A percentile compares a stretch with the other conserved stretches of the same genome.
phyloP scores from a whole-genome alignment of 176 grass and related monocot species.

The Paspalum vaginatum region DNA sequence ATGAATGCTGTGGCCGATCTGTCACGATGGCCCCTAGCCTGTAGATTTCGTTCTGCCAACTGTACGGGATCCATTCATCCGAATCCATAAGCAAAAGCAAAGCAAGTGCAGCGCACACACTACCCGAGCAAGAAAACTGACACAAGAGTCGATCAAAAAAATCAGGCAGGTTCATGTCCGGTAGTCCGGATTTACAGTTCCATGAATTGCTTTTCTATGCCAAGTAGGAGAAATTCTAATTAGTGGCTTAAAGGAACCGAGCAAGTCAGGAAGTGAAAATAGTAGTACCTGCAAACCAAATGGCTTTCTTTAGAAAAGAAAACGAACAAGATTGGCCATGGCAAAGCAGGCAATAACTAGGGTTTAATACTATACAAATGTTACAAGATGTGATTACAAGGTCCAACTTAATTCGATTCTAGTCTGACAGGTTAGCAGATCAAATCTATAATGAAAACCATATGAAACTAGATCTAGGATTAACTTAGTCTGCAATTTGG shows the following conservation, averaged over 20 bases:
- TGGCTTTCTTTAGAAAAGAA: background rate
- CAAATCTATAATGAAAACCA: slow-evolving; percentile 21
- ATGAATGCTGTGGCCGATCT: slow-evolving; percentile 12
- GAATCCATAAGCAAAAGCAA: background rate
- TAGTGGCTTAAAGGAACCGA: background rate
- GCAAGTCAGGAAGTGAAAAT: background rate
- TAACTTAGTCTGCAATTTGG: slow-evolving; percentile 13
- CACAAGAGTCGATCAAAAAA: background rate
- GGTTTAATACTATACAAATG: slow-evolving; percentile 44
- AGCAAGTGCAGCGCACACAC: background rate
- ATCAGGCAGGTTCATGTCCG: too few species aligned
- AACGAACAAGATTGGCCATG: background rate
- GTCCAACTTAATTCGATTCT: slow-evolving; percentile 20
- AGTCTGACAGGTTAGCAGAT: background rate
- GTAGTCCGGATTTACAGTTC: background rate
- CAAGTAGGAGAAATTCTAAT: background rate
- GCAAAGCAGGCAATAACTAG: slow-evolving; percentile 4
- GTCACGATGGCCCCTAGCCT: background rate
- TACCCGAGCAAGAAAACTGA: background rate
- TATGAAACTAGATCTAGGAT: slow-evolving; percentile 18
- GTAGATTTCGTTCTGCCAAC: slow-evolving; percentile 17
- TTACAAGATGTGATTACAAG: slow-evolving; percentile 27
- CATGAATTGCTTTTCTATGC: background rate
- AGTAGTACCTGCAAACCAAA: background rate
- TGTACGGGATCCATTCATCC: background rate